A percentile compares a stretch with the other conserved stretches of the same genome.
Conservation (phyloP, 371 early-diverging fungal genomes). For the Rhizomucor pusillus region DNA sequence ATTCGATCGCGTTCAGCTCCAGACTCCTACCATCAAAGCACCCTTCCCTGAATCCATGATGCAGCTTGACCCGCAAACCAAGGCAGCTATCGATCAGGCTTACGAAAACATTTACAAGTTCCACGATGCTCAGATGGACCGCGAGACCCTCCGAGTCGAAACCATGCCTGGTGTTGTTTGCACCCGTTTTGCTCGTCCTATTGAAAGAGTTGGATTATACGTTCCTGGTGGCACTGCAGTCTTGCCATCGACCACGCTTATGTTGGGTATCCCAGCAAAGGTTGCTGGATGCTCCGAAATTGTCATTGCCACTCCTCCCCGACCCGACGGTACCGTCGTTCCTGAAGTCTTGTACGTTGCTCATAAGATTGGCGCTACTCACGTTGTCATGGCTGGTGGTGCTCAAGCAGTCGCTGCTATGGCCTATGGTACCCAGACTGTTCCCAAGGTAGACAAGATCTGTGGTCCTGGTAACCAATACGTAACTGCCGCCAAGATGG, state of each 20-base stretch:
- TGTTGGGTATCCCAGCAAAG: conserved; percentile 97
- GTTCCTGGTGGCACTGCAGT: conserved; percentile 98
- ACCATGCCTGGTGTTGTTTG: conserved; percentile 97
- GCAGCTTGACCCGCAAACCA: conserved; percentile 66
- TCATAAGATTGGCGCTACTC: conserved; percentile 92
- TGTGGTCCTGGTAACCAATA: conserved; percentile 99
- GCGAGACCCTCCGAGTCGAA: conserved; percentile 75
- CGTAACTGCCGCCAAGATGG: conserved; percentile 98
- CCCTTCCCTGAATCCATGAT: conserved; percentile 79
- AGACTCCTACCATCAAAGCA: conserved; percentile 69
- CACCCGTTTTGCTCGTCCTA: conserved; percentile 88
- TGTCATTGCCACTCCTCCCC: conserved; percentile 95
- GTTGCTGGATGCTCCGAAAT: conserved; percentile 96
- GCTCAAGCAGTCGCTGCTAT: conserved; percentile 98
- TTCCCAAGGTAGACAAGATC: conserved; percentile 98
- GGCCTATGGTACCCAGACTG: conserved; percentile 94
- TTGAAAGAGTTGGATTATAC: conserved; percentile 95
- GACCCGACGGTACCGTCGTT: conserved; percentile 84
- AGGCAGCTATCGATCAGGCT: conserved; percentile 90
- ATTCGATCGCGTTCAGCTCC: conserved; percentile 86
- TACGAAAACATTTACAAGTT: conserved; percentile 90
- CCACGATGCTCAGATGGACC: conserved; percentile 90
- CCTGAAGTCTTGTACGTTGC: conserved; percentile 98
- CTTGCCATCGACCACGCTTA: conserved; percentile 91
- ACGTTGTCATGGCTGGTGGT: conserved; percentile 92